Percentiles rank a stretch among this genome's conserved stretches.
Conservation (phyloP, 176 grass and related monocot species). For the Dendrocalamus sinicus region DNA sequence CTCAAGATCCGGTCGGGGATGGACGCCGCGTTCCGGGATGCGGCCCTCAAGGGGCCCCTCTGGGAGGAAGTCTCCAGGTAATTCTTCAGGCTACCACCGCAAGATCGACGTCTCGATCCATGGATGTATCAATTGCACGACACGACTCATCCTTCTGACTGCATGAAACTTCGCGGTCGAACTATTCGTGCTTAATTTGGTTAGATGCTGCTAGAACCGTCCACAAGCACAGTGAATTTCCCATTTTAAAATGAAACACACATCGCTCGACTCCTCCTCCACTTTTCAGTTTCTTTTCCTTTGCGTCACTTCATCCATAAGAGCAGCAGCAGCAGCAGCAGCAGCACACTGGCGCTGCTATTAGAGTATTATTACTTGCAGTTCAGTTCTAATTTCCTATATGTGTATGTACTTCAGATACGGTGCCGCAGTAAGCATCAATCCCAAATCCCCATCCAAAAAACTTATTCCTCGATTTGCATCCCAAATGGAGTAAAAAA, state of each 20-base stretch:
- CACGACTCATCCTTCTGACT: background rate
- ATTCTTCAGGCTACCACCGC: background rate
- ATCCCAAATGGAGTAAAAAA: background rate
- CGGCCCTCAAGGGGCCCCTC: constrained; percentile 79
- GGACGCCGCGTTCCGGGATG: constrained; percentile 75
- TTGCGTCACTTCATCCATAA: constrained; percentile 31
- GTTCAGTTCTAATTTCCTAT: background rate
- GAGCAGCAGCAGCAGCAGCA: background rate
- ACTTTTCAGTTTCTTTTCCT: constrained; percentile 10
- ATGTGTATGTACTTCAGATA: constrained; percentile 12
- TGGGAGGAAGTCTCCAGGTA: constrained; percentile 95
- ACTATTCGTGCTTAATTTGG: constrained; percentile 31
- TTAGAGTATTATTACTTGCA: background rate
- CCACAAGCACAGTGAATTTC: constrained; percentile 41
- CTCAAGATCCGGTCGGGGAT: constrained; percentile 80
- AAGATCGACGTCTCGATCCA: constrained; percentile 7
- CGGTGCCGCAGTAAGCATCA: constrained; percentile 7
- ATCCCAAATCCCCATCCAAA: constrained; percentile 28
- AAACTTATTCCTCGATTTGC: background rate
- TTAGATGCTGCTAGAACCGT: background rate
- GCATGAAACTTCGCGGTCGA: constrained; percentile 40
- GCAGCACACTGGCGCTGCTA: background rate
- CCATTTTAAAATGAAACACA: constrained; percentile 55
- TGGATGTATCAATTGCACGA: background rate
- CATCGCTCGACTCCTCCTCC: constrained; percentile 61